phyloP scores from a whole-genome alignment of 192 early-diverging fungal genomes.

The Backusella psychrophila region DNA sequence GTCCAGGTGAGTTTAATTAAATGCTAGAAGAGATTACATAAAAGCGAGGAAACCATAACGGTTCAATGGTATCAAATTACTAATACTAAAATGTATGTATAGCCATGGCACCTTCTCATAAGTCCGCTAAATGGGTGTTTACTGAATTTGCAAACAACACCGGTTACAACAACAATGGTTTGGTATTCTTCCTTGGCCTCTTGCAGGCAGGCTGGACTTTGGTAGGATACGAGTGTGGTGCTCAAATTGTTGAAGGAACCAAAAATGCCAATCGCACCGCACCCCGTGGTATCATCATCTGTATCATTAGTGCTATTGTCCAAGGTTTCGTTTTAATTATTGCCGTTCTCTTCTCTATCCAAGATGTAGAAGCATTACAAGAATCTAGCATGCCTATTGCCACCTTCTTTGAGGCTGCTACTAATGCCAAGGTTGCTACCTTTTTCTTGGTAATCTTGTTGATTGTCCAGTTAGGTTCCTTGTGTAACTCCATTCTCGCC shows the following conservation, averaged over 20 bases:
- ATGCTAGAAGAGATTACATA: not conserved
- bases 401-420: constrained; percentile 37
- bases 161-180: constrained; percentile 40
- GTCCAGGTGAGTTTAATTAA: constrained; percentile 15
- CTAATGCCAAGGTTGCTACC: constrained; percentile 26
- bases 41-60: not conserved
- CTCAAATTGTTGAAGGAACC: constrained; percentile 48
- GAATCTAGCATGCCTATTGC: constrained; percentile 32
- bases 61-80: not conserved
- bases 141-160: constrained; percentile 46
- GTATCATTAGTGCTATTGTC: constrained; percentile 37
- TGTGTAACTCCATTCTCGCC: constrained; percentile 39
- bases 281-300: constrained; percentile 45
- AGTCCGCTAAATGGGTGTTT: constrained; percentile 43
- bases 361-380: constrained; percentile 39
- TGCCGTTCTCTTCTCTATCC: constrained; percentile 42
- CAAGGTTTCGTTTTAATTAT: constrained; percentile 43
- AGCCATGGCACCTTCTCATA: constrained; percentile 40
- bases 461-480: constrained; percentile 42
- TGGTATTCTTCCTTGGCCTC: constrained; percentile 47
- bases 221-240: constrained; percentile 41
- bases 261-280: constrained; percentile 45
- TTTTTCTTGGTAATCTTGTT: constrained; percentile 41
- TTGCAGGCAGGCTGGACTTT: constrained; percentile 47
- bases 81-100: not conserved